Evolutionary conservation across 495 filamentous ascomycete genomes (phyloP), one percentile per base, ranked within the genome.

Genomic region (Amorphotheca resinae): DNA sequence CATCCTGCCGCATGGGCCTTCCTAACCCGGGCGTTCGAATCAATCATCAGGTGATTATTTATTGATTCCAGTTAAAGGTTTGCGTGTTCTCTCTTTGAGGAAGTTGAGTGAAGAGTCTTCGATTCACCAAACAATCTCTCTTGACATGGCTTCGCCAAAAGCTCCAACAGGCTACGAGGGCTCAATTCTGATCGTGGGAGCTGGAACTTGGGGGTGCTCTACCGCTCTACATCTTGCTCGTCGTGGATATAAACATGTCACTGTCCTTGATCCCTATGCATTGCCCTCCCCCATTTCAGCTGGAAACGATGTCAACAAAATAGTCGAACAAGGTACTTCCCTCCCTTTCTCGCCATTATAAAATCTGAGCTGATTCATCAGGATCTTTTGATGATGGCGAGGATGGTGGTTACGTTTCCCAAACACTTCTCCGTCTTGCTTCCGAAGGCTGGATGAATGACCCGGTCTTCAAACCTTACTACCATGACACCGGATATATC

Each of bases 131-230:
- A n/a, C n/a, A n/a, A n/a, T n/a, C n/a, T n/a, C n/a, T n/a, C n/a
- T n/a, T n/a, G n/a, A n/a, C n/a, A n/a, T n/a, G n/a, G n/a, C n/a
- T n/a, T n/a, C n/a, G n/a, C n/a, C n/a, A n/a, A n/a, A n/a, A n/a
- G n/a, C n/a, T n/a, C n/a, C n/a, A n/a, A n/a, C n/a, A n/a, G n/a
- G n/a, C n/a, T n/a, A n/a, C n/a, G n/a, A n/a, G n/a, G n/a, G n/a
- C n/a, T n/a, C 25, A 28, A 26, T 44, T 23, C 33, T 79, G 34
- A 76, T 80, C 41, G 60, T 81, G 33, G 78, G 78, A 23, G 72
- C 74, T 14, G 79, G 79, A 20, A 70, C 76, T 35, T 81, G 81
- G 51, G 78, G 77, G 15, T 70, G 71, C 3, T 74, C 74, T 3
- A 79, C 78, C 7, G 78, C 76, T 22, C 67, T 72, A 7, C 63